Base-by-base conservation (phyloP, 495 filamentous ascomycete genomes). In the Neurospora discreta region DNA sequence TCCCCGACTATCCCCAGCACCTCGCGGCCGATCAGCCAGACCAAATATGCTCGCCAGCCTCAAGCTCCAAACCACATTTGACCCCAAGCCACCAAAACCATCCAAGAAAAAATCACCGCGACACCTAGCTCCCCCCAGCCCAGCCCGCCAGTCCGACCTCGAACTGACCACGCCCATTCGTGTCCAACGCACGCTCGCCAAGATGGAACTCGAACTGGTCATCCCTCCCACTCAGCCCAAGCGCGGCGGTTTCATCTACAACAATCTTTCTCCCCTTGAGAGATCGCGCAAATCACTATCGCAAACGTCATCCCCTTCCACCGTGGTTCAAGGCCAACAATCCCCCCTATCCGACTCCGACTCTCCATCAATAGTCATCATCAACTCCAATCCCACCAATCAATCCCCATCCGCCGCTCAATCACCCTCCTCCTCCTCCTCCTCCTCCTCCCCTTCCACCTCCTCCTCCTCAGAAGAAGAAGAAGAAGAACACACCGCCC, bases 11-110 rank as follows among this genome's bases (percentile, higher is more conserved):
- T 70, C 36, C 6, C 68, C 75, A 20, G 40, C 71, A 1, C 76
- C 76, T 0, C 68, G 60, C 9, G 71, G 68, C 6, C 78, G 70
- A 73, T 75, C 44, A 71, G 71, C 44, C 73, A 72, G 7, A 72
- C 74, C 7, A 43, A 72, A 1, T 42, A 41, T 13, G 68, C 73
- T 20, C 70, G 71, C 69, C 77, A 75, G 73, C 9, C 77, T 85
- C 1, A 82, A 79, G 70, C 77, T 85, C 20, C 80, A 84, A 71
- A 85, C 82, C n/a, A 74, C 75, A 18, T 79, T 84, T 6, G 73
- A 74, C 1, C 44, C 68, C 13, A 70, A 46, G 39, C 43, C 46
- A n/a, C 52, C 52, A 67, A 18, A 70, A 26, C 15, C 46, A 4
- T 39, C 39, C 18, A 39, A 16, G 23, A 36, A 16, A 44, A 65